Evolutionary conservation across 306 rosid genomes (phyloP), one percentile per base, ranked within the genome.

Genomic region (Carpinus viminea): DNA sequence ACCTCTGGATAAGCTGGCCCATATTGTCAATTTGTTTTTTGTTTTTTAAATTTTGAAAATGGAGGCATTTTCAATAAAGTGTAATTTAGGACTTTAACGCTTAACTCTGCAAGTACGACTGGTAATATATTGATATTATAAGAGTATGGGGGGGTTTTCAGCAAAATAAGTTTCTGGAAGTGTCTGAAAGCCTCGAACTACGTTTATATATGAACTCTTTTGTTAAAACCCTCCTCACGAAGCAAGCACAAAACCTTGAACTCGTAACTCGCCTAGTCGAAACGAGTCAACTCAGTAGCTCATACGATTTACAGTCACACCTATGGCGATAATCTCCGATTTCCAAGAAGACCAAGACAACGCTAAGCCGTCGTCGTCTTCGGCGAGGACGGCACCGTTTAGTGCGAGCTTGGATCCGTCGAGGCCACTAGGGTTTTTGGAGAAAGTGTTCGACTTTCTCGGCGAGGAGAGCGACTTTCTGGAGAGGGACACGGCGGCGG

Each of bases 241-340:
- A 62, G 20, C 43, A 31, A 31, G 6, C 45, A 4, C 69, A 62
- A 62, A 64, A 64, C 70, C 13, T 16, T 17, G 46, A 21, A 59
- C 65, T 20, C 7, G 31, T 66, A 4, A 7, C 57, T 41, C 7
- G n/a, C 61, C 8, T 1, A n/a, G n/a, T 2, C 2, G 5, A 17
- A 24, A 45, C 48, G 68, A 73, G 18, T 53, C 20, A 24, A 62
- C 24, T 65, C 34, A 28, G 50, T 41, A 41, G 72, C 3, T 68
- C 26, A 9, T 20, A 18, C 72, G 18, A 26, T 10, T 5, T n/a
- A 11, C 47, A 18, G 48, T 60, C 51, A 6, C 36, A 50, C 12
- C 77, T 1, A 93, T 93, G 98, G 98, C 98, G 53, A 91, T 91
- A 21, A 89, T 93, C 83, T 89, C 97, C 8, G 96, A 93, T 13